Base-by-base conservation (phyloP, 129 eudicot genomes). In the Scalesia atractyloides region DNA sequence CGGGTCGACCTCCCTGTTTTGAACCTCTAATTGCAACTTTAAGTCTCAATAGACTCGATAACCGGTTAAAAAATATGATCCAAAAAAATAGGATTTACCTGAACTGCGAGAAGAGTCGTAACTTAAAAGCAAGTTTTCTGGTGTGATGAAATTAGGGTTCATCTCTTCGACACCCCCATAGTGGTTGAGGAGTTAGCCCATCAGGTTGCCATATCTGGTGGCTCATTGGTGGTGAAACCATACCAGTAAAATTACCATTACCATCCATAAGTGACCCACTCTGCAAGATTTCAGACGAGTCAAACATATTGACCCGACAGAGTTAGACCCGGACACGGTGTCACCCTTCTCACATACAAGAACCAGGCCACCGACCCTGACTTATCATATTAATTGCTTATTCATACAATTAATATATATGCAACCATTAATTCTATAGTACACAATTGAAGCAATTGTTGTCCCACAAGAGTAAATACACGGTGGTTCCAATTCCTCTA, bases 91-190 rank as follows among this genome's bases (percentile, higher is more conserved):
- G 20, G 14, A 47, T 66, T 53, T 39, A 74, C 78, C 78, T 64
- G 43, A 74, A 74, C 37, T 63, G 17, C 64, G 53, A 44, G 64
- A 74, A 34, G 64, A 63, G 14, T 74, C 52, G 5, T 49, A 74
- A 26, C 78, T 74, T 33, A 62, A 64, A 39, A 48, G 53, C 30
- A 64, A 63, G 71, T 52, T 74, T 13, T 74, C 70, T 51, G 71
- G 64, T 19, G 71, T 74, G 14, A 62, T 20, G 3, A 73, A 48
- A 44, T 43, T 43, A 18, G 70, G 70, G 22, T 34, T 47, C 81
- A 79, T 79, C 41, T 87, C 96, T 73, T 85, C 89, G 77, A 83
- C 87, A 60, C 72, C 84, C 84, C 98, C 97, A 93, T 61, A 74
- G 71, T 4, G 91, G 87, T 44, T 82, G 96, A 51, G 81, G 86